phyloP scores from a whole-genome alignment of 2,329 filamentous ascomycete genomes.

The Capronia americana region DNA sequence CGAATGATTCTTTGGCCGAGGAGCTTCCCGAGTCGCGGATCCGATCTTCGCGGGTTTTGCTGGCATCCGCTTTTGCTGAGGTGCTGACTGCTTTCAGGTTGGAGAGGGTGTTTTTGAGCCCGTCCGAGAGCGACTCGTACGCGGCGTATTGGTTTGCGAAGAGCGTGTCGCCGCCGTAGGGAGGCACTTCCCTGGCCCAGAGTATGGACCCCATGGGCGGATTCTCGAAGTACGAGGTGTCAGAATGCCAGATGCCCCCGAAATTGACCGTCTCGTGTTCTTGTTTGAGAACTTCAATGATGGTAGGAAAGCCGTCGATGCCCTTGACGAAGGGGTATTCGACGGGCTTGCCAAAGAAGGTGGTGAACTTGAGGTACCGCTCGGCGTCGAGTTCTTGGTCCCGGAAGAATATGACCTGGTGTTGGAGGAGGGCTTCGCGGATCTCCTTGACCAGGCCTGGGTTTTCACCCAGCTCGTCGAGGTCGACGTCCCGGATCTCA shows the following conservation, averaged over 20 bases:
- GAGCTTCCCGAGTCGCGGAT: slow-evolving; percentile 35
- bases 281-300: slow-evolving; percentile 38
- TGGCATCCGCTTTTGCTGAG: slow-evolving; percentile 36
- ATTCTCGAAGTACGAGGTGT: slow-evolving; percentile 35
- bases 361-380: slow-evolving; percentile 31
- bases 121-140: slow-evolving; percentile 44
- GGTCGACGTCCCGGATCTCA: slow-evolving; percentile 36
- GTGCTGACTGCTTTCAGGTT: slow-evolving; percentile 41
- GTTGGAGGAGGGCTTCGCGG: slow-evolving; percentile 34
- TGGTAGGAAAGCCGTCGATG: slow-evolving; percentile 34
- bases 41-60: slow-evolving; percentile 42
- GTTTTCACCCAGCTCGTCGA: slow-evolving; percentile 29
- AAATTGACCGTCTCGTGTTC: slow-evolving; percentile 38
- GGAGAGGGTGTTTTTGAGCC: slow-evolving; percentile 41
- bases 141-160: slow-evolving; percentile 42
- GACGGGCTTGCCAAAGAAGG: slow-evolving; percentile 36
- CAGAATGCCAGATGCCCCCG: slow-evolving; percentile 38
- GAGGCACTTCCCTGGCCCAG: slow-evolving; percentile 36
- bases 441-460: slow-evolving; percentile 32
- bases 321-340: slow-evolving; percentile 38
- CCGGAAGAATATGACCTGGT: slow-evolving; percentile 39
- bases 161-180: slow-evolving; percentile 44
- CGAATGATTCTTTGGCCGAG: slow-evolving; percentile 28
- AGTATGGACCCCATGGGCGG: slow-evolving; percentile 37
- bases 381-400: slow-evolving; percentile 32